Base-by-base conservation (phyloP, 1,139 yeast species). In the Sugiyamaella castrensis region DNA sequence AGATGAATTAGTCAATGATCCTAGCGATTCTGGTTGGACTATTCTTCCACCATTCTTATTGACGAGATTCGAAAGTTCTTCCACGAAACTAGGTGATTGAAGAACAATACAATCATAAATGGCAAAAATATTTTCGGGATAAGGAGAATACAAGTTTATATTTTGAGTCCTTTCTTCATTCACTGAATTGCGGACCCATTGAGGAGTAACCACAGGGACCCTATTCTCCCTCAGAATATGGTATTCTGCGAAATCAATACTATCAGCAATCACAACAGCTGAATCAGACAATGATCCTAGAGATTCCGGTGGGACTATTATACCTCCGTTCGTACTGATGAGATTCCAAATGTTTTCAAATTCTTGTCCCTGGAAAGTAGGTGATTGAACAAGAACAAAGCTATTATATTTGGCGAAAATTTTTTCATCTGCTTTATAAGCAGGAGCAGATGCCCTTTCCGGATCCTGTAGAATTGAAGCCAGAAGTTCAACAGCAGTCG, bases 401-500 rank as follows among this genome's bases (percentile, higher is more conserved):
- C 43, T 45, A 32, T 50, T 10, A 36, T 35, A 42, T 7, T 10
- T 29, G 2, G 46, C 34, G 11, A 42, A 42, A 9, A 42, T 3
- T 4, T 19, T 5, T 19, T 19, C 24, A 19, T 19, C 43, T 11
- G 56, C 53, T 11, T 36, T 50, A 0, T 64, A 54, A 11, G 77
- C 76, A 0, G 73, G 71, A 0, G 86, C 85, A 31, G 65, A 60
- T 11, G 75, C 77, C 32, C 71, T 71, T 2, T 70, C 63, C 0
- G 81, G 80, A 57, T 83, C 85, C 64, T 92, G 98, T 40, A 88
- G 63, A 0, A 87, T 58, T 0, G 95, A 81, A 0, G 87, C 85
- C 55, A 87, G 65, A 10, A 94, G 69, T 63, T 92, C 98, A 0
- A 88, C 95, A 0, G 96, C 96, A 38, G 83, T 71, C 0, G 97